Percentiles rank a stretch among this genome's conserved stretches.
These are phyloP conservation scores for Colletotrichum tropicicola DNA, from an alignment of 2,329 filamentous ascomycete species.

Conservation along the genomic window DNA sequence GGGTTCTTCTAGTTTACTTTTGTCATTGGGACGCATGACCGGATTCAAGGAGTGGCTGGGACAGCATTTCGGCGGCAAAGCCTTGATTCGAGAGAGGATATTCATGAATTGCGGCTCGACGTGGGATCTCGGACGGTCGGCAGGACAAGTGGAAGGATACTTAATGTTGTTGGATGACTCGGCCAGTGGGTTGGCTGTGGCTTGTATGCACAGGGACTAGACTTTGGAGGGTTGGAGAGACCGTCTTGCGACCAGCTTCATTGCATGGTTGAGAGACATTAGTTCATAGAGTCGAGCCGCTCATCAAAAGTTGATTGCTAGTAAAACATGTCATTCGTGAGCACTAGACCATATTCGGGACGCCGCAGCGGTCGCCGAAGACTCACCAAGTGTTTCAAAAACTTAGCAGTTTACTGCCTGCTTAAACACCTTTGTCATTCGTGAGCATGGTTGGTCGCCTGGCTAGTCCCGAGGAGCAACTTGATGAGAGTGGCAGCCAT, in stretches of 20 bases:
- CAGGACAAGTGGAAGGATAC: slow-evolving; percentile 7
- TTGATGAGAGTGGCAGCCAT: background rate
- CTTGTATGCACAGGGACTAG: slow-evolving; percentile 9
- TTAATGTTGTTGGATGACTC: slow-evolving; percentile 23
- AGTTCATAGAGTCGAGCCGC: slow-evolving; percentile 17
- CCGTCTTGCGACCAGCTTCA: background rate
- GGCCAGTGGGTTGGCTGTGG: slow-evolving; percentile 7
- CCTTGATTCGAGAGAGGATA: background rate
- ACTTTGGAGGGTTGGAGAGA: background rate
- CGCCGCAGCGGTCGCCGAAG: no score
- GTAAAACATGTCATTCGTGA: background rate
- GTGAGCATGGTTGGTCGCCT: no score
- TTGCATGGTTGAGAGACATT: slow-evolving; percentile 1
- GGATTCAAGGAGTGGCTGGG: slow-evolving; percentile 9
- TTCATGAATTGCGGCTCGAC: slow-evolving; percentile 1
- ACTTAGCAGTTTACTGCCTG: no score
- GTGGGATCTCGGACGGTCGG: background rate
- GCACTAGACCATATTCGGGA: no score
- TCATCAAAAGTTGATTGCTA: slow-evolving; percentile 26
- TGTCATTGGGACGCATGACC: background rate
- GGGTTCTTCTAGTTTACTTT: slow-evolving; percentile 26
- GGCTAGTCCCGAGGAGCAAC: no score
- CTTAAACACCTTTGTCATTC: no score
- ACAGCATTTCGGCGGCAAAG: slow-evolving; percentile 1
- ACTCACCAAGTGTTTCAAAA: no score